Evolutionary conservation across 768 basidiomycete species (phyloP), one percentile per base, ranked within the genome.

Genomic region (Russula griseocarnosa): DNA sequence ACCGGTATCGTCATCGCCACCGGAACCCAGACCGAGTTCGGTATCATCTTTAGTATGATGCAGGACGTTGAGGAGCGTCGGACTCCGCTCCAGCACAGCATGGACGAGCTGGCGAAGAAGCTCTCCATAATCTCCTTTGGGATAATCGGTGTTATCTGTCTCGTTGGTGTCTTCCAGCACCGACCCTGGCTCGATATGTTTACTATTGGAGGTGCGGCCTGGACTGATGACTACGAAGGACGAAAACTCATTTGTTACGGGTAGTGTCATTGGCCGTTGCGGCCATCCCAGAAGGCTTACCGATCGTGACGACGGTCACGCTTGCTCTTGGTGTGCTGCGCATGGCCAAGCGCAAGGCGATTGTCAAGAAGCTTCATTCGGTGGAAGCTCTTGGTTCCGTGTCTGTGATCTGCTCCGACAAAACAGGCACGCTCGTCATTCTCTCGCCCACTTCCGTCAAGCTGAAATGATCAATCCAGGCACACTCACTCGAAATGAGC

Each of bases 121-220:
- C 82, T 98, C 2, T 96, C 94, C 1, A 77, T 93, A 30, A 72
- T 94, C 64, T 97, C 94, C 3, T 98, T 98, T 68, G 90, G 85
- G n/a, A 82, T 98, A 55, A 98, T 98, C 67, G 95, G 95, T 5
- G 73, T 97, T 40, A 98, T 98, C 55, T 92, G 91, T 74, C 74
- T 98, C 58, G 87, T 98, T 66, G 96, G 95, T 9, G 85, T 95
- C 18, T 76, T 87, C 66, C 95, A 98, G 71, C 79, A 84, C 44
- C 81, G 96, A 22, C 83, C 88, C 11, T 97, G 94, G 95, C 77
- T 98, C 13, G 95, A 96, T 53, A 98, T 98, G 96, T 98, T 98
- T 72, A 98, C 95, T 10, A 98, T 98, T 66, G 95, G 95, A 79
- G 94, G 94, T 95, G 70, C 58, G 85, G 74, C 34, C 49, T 54